Conservation (phyloP, 768 basidiomycete species). For the Xerocomus spinulosus region DNA sequence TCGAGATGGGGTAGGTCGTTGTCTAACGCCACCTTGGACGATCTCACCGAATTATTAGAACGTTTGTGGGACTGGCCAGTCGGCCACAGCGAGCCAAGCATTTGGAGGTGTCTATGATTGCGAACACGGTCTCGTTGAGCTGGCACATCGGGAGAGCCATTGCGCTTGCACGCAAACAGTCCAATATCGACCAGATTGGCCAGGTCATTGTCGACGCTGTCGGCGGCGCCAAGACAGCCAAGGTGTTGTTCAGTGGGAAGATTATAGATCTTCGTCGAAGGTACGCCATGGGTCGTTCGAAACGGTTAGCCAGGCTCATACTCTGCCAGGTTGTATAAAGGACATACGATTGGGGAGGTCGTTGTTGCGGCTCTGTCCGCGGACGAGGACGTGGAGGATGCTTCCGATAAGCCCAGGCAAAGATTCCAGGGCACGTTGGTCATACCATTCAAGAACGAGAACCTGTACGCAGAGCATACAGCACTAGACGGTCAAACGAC, state of each 20-base stretch:
- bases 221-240: conserved; percentile 33
- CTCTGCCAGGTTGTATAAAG: conserved; percentile 30
- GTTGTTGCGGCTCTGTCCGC: conserved; percentile 26
- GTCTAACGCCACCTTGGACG: too few species aligned
- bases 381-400: conserved; percentile 29
- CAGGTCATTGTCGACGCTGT: conserved; percentile 34
- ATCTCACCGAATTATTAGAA: conserved; percentile 18
- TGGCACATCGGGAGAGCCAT: conserved; percentile 63
- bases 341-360: conserved; percentile 38
- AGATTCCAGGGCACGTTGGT: conserved; percentile 34
- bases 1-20: conserved; percentile 43
- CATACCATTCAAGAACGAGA: conserved; percentile 64
- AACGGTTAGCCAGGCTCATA: background rate
- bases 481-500: conserved; percentile 24
- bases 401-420: conserved; percentile 8
- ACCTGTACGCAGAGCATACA: conserved; percentile 46
- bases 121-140: conserved; percentile 52
- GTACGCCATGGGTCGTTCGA: conserved; percentile 5
- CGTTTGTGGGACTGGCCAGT: conserved; percentile 41
- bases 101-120: conserved; percentile 39
- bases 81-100: conserved; percentile 38
- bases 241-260: conserved; percentile 54
- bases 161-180: conserved; percentile 45
- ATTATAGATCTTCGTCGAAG: conserved; percentile 47
- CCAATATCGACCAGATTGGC: conserved; percentile 37